Percentiles rank a stretch among this genome's conserved stretches.
phyloP scores from a whole-genome alignment of 2,329 filamentous ascomycete species.

The Cercospora sp. region DNA sequence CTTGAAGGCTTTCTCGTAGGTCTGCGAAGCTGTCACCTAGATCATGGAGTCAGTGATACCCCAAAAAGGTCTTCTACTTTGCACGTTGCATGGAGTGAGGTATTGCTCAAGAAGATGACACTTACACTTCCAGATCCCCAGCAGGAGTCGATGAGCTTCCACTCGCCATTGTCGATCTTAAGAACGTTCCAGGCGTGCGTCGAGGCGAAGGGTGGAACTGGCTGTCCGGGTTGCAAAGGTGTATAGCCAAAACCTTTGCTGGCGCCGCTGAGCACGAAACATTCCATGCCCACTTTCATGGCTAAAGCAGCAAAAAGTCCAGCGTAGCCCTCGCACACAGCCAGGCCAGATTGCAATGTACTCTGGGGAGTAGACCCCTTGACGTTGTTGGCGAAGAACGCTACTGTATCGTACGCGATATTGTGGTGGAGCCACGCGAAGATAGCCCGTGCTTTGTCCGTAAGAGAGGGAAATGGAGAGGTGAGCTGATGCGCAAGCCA shows the following conservation, averaged over 20 bases:
- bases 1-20: conserved; percentile 68
- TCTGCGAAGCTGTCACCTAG: conserved; percentile 36
- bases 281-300: conserved; percentile 74
- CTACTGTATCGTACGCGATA: conserved; percentile 76
- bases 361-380: conserved; percentile 67
- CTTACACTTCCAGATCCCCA: conserved; percentile 83
- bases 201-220: conserved; percentile 60
- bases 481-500: conserved; percentile 80
- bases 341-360: conserved; percentile 73
- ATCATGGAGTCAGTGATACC: background rate
- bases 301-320: conserved; percentile 78
- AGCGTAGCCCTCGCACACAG: conserved; percentile 91
- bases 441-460: conserved; percentile 88
- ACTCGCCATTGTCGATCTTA: conserved; percentile 74
- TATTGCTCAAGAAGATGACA: conserved; percentile 29
- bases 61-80: background rate
- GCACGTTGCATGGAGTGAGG: no score
- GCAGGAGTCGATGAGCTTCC: conserved; percentile 89
- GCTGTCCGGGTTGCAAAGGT: conserved; percentile 62
- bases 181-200: conserved; percentile 94
- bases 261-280: conserved; percentile 71
- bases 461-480: conserved; percentile 76
- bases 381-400: conserved; percentile 74
- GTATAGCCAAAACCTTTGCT: conserved; percentile 82
- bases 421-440: conserved; percentile 98